These are phyloP conservation scores for Globisporangium parvum DNA, from an alignment of 352 stramenopile species.

Conservation along the genomic window DNA sequence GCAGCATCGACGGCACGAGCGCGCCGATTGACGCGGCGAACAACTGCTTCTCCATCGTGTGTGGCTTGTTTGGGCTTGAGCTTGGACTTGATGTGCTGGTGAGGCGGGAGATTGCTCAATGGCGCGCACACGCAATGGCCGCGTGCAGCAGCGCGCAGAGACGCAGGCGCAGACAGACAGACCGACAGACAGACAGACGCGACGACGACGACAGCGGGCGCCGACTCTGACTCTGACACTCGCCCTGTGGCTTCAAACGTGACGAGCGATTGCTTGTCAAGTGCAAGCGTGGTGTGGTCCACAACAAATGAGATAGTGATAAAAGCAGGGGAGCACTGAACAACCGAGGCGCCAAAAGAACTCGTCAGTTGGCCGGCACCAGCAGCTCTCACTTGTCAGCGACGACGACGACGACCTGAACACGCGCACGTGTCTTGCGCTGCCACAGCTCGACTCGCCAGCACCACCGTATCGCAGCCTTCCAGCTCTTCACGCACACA, in stretches of 20 bases:
- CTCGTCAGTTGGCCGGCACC: not conserved
- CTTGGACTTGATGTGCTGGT: not conserved
- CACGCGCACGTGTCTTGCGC: not conserved
- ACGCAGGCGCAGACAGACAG: not conserved
- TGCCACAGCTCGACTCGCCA: not conserved
- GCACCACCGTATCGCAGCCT: not conserved
- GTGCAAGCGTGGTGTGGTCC: not conserved
- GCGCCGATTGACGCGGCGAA: constrained; percentile 27
- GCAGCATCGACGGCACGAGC: constrained; percentile 30
- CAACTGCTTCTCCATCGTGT: constrained; percentile 6
- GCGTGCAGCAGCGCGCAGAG: no score
- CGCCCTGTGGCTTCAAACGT: not conserved
- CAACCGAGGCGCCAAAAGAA: not conserved
- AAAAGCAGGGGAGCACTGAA: not conserved
- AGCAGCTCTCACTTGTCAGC: no score
- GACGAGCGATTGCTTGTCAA: not conserved
- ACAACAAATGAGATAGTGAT: not conserved
- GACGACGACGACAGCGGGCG: not conserved
- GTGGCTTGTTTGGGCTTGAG: not conserved
- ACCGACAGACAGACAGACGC: not conserved
- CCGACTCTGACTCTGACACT: not conserved
- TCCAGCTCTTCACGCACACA: not conserved
- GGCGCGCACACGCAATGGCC: not conserved
- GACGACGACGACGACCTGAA: no score
- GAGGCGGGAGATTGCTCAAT: not conserved